Evolutionary conservation across 2,329 filamentous ascomycete genomes (phyloP).

Genomic region (Onygenales sp.): DNA sequence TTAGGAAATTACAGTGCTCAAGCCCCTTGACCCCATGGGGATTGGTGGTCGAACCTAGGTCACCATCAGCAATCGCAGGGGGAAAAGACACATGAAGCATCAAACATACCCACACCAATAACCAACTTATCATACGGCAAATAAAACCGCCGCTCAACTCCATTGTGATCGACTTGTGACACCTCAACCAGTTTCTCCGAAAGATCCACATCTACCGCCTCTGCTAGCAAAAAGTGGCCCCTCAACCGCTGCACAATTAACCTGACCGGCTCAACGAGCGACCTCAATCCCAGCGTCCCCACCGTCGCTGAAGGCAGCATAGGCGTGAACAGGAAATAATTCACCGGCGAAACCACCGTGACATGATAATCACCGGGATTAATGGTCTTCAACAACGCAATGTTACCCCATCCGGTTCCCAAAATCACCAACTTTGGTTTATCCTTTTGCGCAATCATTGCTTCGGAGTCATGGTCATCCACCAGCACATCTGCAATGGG

Average conservation of each 20-base stretch:
- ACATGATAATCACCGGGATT: slow-evolving; percentile 91
- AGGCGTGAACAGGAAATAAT: slow-evolving; percentile 96
- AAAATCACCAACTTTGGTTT: slow-evolving; percentile 91
- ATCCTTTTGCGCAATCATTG: slow-evolving; percentile 62
- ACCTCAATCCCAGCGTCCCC: slow-evolving; percentile 83
- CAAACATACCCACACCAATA: slow-evolving; percentile 60
- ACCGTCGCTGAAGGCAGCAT: slow-evolving; percentile 97
- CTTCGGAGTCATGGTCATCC: slow-evolving; percentile 73
- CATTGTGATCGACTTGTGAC: slow-evolving; percentile 59
- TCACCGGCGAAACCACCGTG: slow-evolving; percentile 85
- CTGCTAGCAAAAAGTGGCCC: slow-evolving; percentile 84
- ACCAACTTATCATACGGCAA: slow-evolving; percentile 96
- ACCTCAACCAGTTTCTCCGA: slow-evolving; percentile 85
- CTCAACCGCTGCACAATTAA: slow-evolving; percentile 67
- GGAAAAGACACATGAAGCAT: background rate
- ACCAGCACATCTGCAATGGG: slow-evolving; percentile 82
- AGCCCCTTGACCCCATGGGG: slow-evolving; percentile 92
- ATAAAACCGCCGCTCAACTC: slow-evolving; percentile 75
- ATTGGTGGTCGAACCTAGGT: slow-evolving; percentile 69
- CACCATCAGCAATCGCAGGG: slow-evolving; percentile 1
- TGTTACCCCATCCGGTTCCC: slow-evolving; percentile 90
- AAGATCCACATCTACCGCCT: slow-evolving; percentile 83
- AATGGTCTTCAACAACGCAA: slow-evolving; percentile 81
- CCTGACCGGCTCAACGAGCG: slow-evolving; percentile 84
- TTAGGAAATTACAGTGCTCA: slow-evolving; percentile 88